Base-by-base conservation (phyloP, 2,329 filamentous ascomycete genomes). In the Diaporthe eres region DNA sequence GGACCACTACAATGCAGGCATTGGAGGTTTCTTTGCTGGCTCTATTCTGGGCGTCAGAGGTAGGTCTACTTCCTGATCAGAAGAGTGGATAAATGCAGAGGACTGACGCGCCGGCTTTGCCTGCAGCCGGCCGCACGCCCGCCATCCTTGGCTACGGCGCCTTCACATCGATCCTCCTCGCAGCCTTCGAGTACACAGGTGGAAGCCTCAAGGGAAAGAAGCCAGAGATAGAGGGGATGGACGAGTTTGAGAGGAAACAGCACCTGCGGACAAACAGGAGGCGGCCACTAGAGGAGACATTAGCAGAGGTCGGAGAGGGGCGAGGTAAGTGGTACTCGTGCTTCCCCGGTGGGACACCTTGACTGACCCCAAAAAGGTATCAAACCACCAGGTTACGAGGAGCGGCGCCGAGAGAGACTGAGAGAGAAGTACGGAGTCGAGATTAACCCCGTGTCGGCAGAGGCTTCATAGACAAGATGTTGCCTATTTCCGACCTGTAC, bases 371-470 rank as follows among this genome's bases (percentile, higher is more conserved):
- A 25, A n/a, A 10, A 80, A 98, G 95, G 94, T 74, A 95, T 98
- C 80, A 90, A 93, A 80, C 94, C 91, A 55, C 92, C 94, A 22
- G 95, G 95, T 71, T 98, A 97, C 83, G 93, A 94, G 80, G 94
- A 98, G 88, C 90, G 96, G 84, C 92, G 96, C 84, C 91, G 92
- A 79, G 89, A 95, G 87, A 90, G 94, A 80, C 90, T 98, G 84
- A 93, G 94, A 90, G 93, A 95, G 85, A 94, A 92, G 85, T 98
- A 98, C 82, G 95, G 95, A 76, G 91, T 97, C 81, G 95, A 98
- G 79, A 92, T 98, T 82, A 91, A 93, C 81, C 90, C 92, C 74
- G 90, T 93, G 79, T 89, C 85, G 75, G 87, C 89, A 58, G 86
- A 90, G 58, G 74, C 61, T 61, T 67, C 63, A 73, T 77, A 72